Evolutionary conservation across 2,329 filamentous ascomycete species (phyloP), one percentile per base, ranked within the genome.

Genomic region (Penicillium sp.): DNA sequence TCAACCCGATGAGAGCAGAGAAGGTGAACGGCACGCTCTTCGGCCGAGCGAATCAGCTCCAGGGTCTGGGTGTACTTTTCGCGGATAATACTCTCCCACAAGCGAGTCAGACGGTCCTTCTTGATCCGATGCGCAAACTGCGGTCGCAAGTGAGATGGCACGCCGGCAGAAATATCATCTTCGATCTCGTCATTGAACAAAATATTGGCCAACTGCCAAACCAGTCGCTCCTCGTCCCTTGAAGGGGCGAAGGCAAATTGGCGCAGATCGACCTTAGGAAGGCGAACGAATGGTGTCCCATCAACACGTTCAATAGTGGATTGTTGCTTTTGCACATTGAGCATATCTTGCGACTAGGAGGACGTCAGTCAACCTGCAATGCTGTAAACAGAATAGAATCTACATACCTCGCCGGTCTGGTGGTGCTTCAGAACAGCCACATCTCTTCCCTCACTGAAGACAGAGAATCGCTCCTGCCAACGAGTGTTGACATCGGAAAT

Each of bases 171-270:
- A 29, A 78, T 76, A 50, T 79, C 74, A 47, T 79, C 75, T 29
- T 79, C 71, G 18, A 78, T 74, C 9, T 77, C 72, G n/a, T 86
- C 80, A 61, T 96, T 92, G 67, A 96, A 99, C 3, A 99, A 81
- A 33, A 97, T 87, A 53, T 90, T 89, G 1, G 91, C 88, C 31
- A 99, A 80, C 56, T 91, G 84, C 94, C 95, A 99, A 1, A 94
- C 86, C 21, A 74, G 60, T n/a, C 67, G 65, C 59, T 78, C 75
- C 24, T 68, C 59, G 54, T 75, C 69, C 23, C 58, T 60, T 39
- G 64, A 58, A 43, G 69, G 65, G 3, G 63, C 57, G 29, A 71
- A 60, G 8, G 67, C 64, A 31, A 71, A 75, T 44, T 66, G 64
- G 34, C 62, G 61, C 52, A 76, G 71, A 48, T 75, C 65, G 28